Evolutionary conservation across 208 protist species (phyloP), one percentile per base, ranked within the genome.

Genomic region (Endotrypanum monterogeii): DNA sequence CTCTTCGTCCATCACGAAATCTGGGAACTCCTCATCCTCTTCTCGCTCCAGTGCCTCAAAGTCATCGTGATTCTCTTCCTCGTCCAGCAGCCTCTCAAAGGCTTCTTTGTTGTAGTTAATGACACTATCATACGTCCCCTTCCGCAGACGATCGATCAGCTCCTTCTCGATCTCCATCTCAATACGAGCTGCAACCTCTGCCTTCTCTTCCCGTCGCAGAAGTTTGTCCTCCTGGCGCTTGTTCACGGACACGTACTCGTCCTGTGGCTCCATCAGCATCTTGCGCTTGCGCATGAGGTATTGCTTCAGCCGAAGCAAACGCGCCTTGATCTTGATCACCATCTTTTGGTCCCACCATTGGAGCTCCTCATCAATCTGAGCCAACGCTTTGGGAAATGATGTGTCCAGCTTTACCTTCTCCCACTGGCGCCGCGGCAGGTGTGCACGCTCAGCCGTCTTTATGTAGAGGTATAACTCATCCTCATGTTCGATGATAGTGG

Each of bases 381-480:
- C 89, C 9, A 99, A 79, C n/a, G 98, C 98, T 74, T 95, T 88
- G 48, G 91, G 86, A 70, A 99, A 99, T 80, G 98, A 99, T 66
- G 91, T 88, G 57, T 97, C 89, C 18, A 99, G 92, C 83, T 98
- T 93, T 9, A 99, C 90, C 82, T 98, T 98, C 86, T 99, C 98
- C 99, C 99, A 99, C 76, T 99, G 81, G 8, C 98, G 96, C 2
- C 90, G 88, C 16, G 99, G 99, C 51, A 95, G 90, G 86, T 99
- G 99, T 12, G 98, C 98, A 55, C 99, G 92, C 89, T 99, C 99
- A 20, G 99, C 96, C 1, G 98, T 99, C 81, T 99, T 99, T 50
- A 99, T 96, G 89, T 99, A 99, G 14, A 99, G 89, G 89, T 99
- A 99, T 12, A 98, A 83, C 76, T 97, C 82, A 66, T 99, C 98